These are phyloP conservation scores for Sequoiadendron giganteum DNA, from an alignment of 75 land plant species.

Conservation along the genomic window DNA sequence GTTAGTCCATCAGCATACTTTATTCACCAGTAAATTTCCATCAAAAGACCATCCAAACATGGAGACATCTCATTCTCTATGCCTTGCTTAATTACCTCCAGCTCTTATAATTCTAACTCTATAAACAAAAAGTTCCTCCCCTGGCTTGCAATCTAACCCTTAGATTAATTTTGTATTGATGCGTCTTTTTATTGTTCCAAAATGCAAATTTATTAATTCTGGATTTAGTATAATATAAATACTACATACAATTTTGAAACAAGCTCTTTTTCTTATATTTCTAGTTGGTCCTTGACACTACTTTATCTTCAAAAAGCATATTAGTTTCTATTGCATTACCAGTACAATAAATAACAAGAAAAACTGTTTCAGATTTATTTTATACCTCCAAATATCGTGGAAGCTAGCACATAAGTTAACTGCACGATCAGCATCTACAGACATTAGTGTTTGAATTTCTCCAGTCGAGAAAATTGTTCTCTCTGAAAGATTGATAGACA, in stretches of 20 bases:
- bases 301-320: neutral
- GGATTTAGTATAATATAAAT: neutral
- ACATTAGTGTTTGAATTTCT: constrained; percentile 96
- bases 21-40: no score
- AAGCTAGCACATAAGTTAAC: constrained; percentile 71
- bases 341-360: neutral
- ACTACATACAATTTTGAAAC: neutral
- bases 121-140: no score
- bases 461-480: constrained; percentile 81
- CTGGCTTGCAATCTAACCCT: no score
- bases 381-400: constrained; percentile 95
- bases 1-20: no score
- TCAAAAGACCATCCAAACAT: no score
- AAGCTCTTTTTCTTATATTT: neutral
- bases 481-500: constrained; percentile 59
- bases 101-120: no score
- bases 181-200: neutral
- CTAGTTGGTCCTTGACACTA: neutral
- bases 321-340: no score
- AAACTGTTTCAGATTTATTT: neutral
- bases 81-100: no score
- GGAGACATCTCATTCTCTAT: no score
- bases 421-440: constrained; percentile 84
- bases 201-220: neutral
- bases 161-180: neutral